Evolutionary conservation across 1,284 basidiomycete species (phyloP), one percentile per base, ranked within the genome.

Genomic region (Heterobasidion occidentale): DNA sequence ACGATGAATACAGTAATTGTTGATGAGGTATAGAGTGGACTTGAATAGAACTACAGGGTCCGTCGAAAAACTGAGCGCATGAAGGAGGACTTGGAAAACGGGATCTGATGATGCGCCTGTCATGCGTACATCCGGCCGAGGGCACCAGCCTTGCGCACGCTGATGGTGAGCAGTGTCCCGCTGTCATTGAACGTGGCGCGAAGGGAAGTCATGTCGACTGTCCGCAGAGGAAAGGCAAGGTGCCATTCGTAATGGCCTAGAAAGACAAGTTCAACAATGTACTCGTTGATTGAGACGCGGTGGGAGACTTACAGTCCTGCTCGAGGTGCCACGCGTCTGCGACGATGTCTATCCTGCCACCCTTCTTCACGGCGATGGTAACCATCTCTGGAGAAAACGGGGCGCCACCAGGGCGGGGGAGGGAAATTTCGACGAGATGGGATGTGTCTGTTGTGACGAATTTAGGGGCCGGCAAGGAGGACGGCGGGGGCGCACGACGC

Each of bases 271-370:
- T 12, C 36, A 46, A 52, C 11, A 38, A 36, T 48, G 55, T 38
- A 33, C 11, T 12, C 44, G 5, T 15, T 12, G 14, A 19, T 20
- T 51, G 47, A 33, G 15, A 9, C 20, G 34, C n/a, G 3, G 20
- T 42, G 36, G 3, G 17, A 9, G 14, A 72, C 78, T 68, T 64
- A 80, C 77, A 78, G 58, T 79, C 75, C 53, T 60, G 66, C 59
- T 81, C 79, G 67, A 77, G 72, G 65, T 81, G 76, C 79, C 80
- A 81, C 44, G 77, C 80, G 63, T 83, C 79, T 36, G 80, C 80
- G 44, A 81, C 72, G 9, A 81, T 71, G 59, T 73, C 71, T 44
- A 82, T 62, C 60, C 71, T 75, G 61, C 79, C 76, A 3, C 79
- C 80, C 59, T 74, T 78, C 60, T 77, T 77, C 36, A 74, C 80